A percentile compares a stretch with the other conserved stretches of the same genome.
phyloP scores from a whole-genome alignment of 371 early-diverging fungal species.

The Thermomucor indicae-seudaticae region DNA sequence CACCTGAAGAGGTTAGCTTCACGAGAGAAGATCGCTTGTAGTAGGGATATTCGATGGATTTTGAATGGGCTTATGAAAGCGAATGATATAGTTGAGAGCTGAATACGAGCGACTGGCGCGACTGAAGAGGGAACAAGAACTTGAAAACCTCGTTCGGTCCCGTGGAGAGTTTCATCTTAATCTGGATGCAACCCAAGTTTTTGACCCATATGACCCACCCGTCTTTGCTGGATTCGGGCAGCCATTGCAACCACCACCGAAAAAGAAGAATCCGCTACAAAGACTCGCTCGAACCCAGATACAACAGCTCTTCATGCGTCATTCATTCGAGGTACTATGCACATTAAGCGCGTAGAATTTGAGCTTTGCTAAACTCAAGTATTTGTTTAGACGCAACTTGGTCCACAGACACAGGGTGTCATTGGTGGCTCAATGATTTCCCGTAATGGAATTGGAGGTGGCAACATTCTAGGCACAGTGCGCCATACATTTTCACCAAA shows the following conservation, averaged over 20 bases:
- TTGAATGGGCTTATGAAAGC: neutral
- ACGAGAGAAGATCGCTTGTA: too few relatives aligned
- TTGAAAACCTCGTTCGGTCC: constrained; percentile 76
- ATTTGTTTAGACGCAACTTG: constrained; percentile 59
- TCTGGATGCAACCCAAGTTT: constrained; percentile 53
- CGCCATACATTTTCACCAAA: constrained; percentile 73
- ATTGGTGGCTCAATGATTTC: constrained; percentile 69
- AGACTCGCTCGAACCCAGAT: constrained; percentile 53
- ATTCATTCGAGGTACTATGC: constrained; percentile 77
- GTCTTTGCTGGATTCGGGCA: constrained; percentile 45
- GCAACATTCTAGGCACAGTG: constrained; percentile 68
- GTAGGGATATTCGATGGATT: neutral
- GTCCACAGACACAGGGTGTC: constrained; percentile 59
- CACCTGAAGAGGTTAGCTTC: constrained; percentile 74
- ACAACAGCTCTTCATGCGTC: constrained; percentile 72
- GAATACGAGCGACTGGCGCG: constrained; percentile 78
- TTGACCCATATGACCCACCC: constrained; percentile 52
- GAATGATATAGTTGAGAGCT: constrained; percentile 58
- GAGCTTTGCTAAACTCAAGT: neutral
- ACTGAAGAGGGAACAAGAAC: constrained; percentile 66
- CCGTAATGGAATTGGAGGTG: constrained; percentile 74
- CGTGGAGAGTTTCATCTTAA: constrained; percentile 52
- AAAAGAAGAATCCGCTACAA: constrained; percentile 13
- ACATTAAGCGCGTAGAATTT: neutral
- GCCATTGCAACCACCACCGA: constrained; percentile 10